Conservation (phyloP, 768 basidiomycete genomes). For the Chlorophyllum brunneum region DNA sequence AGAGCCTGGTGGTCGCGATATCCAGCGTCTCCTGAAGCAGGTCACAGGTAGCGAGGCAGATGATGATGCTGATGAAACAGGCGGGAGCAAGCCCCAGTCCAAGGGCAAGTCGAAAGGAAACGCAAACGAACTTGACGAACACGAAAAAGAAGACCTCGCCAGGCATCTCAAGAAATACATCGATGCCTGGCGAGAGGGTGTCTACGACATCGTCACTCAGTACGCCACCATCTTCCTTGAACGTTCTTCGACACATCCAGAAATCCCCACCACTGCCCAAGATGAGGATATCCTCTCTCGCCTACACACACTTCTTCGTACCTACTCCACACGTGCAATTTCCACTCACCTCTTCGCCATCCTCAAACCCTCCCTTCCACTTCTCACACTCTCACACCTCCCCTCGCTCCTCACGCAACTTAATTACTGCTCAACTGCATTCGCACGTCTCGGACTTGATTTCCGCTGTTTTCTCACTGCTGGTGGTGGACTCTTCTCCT, state of each 20-base stretch:
- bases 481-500: conserved; percentile 44
- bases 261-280: conserved; percentile 16
- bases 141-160: conserved; percentile 68
- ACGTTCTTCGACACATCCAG: conserved; percentile 33
- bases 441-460: conserved; percentile 89
- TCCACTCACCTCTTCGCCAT: conserved; percentile 65
- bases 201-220: conserved; percentile 89
- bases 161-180: conserved; percentile 83
- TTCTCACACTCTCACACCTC: conserved; percentile 58
- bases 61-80: neutral
- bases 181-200: conserved; percentile 88
- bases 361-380: conserved; percentile 58
- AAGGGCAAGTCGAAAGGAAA: conserved; percentile 17
- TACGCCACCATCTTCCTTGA: conserved; percentile 89
- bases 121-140: conserved; percentile 41
- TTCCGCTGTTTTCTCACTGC: conserved; percentile 68
- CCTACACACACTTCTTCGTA: conserved; percentile 53
- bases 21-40: conserved; percentile 30
- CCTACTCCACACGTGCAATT: conserved; percentile 61
- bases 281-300: conserved; percentile 23
- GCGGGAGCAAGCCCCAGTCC: conserved; percentile 7
- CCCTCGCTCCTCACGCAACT: conserved; percentile 88
- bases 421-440: conserved; percentile 89
- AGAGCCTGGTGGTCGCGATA: conserved; percentile 47
- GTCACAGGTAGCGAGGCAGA: neutral